A percentile compares a stretch with the other conserved stretches of the same genome.
Conservation (phyloP, 2,329 filamentous ascomycete species). For the Trichoderma arundinaceum region DNA sequence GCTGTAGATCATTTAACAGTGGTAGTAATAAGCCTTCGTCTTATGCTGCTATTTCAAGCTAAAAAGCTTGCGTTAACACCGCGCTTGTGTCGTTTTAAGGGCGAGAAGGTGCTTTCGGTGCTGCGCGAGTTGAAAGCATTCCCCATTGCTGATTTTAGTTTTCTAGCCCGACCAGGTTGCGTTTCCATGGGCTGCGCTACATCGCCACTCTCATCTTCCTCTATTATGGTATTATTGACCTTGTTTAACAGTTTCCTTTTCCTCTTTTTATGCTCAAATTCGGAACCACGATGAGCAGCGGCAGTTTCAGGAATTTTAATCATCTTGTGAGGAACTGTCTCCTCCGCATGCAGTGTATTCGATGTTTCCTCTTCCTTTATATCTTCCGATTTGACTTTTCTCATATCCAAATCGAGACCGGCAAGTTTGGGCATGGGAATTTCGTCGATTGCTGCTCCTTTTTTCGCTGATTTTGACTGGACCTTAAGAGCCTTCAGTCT, state of each 20-base stretch:
- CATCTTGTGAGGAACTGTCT: constrained; percentile 30
- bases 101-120: constrained; percentile 65
- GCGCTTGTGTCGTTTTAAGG: constrained; percentile 72
- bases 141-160: constrained; percentile 46
- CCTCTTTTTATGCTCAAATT: constrained; percentile 18
- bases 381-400: not conserved
- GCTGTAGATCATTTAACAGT: not conserved
- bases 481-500: not conserved
- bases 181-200: constrained; percentile 1
- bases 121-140: constrained; percentile 54
- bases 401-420: not conserved
- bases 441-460: not conserved
- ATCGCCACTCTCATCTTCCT: constrained; percentile 19
- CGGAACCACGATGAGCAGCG: constrained; percentile 1
- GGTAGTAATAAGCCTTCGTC: not conserved
- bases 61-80: constrained; percentile 65
- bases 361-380: not conserved
- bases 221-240: constrained; percentile 9
- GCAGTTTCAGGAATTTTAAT: constrained; percentile 19
- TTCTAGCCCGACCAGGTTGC: constrained; percentile 30
- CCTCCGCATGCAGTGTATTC: constrained; percentile 20
- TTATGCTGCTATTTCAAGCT: constrained; percentile 17
- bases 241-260: constrained; percentile 26
- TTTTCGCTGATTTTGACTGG: not conserved
- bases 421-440: not conserved